Evolutionary conservation across 2,329 filamentous ascomycete species (phyloP).

Genomic region (Nemania abortiva): DNA sequence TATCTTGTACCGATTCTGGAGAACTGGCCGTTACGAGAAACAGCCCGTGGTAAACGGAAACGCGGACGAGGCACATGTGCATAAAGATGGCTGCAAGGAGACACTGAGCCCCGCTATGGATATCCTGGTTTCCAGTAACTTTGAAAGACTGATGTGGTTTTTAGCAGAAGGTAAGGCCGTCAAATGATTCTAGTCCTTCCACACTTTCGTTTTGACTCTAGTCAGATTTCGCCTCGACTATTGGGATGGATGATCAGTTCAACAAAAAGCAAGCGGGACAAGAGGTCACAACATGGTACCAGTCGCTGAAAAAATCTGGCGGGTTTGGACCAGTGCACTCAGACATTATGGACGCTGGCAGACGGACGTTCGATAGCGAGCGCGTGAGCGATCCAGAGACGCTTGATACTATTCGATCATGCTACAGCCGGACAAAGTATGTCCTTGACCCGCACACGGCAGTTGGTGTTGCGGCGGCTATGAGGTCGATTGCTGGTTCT

Average conservation of each 20-base stretch:
- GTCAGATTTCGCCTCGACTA: slow-evolving; percentile 67
- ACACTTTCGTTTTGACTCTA: not conserved
- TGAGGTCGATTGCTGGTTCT: slow-evolving; percentile 72
- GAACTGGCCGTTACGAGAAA: slow-evolving; percentile 90
- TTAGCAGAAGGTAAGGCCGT: slow-evolving; percentile 69
- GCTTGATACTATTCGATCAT: slow-evolving; percentile 71
- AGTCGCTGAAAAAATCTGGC: slow-evolving; percentile 81
- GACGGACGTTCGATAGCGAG: slow-evolving; percentile 84
- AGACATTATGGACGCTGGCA: slow-evolving; percentile 77
- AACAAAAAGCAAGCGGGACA: slow-evolving; percentile 78
- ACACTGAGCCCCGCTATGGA: slow-evolving; percentile 97
- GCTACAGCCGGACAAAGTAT: slow-evolving; percentile 69
- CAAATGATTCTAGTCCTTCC: not conserved
- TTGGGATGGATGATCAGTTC: slow-evolving; percentile 73
- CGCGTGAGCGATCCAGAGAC: slow-evolving; percentile 75
- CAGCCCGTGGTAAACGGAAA: slow-evolving; percentile 72
- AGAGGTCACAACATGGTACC: slow-evolving; percentile 82
- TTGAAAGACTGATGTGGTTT: slow-evolving; percentile 96
- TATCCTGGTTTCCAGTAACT: slow-evolving; percentile 95
- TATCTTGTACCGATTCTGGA: slow-evolving; percentile 95
- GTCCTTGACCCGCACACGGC: slow-evolving; percentile 94
- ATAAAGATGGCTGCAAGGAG: slow-evolving; percentile 84
- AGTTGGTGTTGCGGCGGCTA: slow-evolving; percentile 82
- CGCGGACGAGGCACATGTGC: slow-evolving; percentile 71
- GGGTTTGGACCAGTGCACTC: slow-evolving; percentile 83